Evolutionary conservation across 768 basidiomycete genomes (phyloP), one percentile per base, ranked within the genome.

Genomic region (Lepiota venenata): DNA sequence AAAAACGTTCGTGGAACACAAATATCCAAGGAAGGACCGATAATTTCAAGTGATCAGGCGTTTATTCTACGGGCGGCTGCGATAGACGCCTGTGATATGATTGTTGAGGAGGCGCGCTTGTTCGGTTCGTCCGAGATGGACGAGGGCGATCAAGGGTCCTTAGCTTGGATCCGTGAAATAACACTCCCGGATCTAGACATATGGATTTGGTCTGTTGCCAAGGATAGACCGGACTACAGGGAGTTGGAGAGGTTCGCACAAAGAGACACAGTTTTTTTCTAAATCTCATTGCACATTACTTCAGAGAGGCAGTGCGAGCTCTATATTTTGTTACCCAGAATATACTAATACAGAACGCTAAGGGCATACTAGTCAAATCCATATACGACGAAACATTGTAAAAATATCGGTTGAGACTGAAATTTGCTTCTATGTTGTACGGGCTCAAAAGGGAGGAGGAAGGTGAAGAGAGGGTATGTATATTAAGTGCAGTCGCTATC

Each of bases 161-260:
- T 22, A 14, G 20, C 39, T 10, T 48, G 84, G 84, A 61, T 88
- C 58, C 77, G 70, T 51, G 69, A 73, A 2, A 73, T 93, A 35
- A 81, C 74, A 0, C 69, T 83, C 22, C 82, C 85, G 3, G 75
- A 81, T 42, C 57, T 92, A 55, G 86, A 92, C 62, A 79, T 78
- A 62, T 93, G 89, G 88, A 66, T 93, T n/a, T 90, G 91, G 88
- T 75, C 82, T 29, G 79, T 89, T 4, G 88, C 88, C 36, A 92
- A 93, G 64, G 89, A 91, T 60, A 74, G 88, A 58, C 60, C 69
- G 27, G 90, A 91, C 66, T 91, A 91, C 63, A 73, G 87, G 47
- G 69, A 69, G 46, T 71, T 93, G 38, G 75, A 76, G 59, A 73
- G 91, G 58, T 88, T 92, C 62, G 85, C 79, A n/a, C 69, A 81